Conservation (phyloP, 305 asterid genomes). For the Rubia peregrina region DNA sequence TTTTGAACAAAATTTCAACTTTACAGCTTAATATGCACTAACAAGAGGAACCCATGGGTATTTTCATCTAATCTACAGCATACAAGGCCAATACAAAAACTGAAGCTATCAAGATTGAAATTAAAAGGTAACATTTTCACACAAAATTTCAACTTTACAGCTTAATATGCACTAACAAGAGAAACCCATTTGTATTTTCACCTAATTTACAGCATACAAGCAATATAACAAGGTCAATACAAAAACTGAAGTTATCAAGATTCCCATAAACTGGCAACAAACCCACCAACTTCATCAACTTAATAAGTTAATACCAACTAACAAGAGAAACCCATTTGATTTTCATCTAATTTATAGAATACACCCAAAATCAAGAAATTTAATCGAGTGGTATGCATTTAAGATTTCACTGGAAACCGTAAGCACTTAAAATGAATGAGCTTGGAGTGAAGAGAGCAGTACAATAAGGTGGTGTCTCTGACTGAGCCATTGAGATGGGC, state of each 20-base stretch:
- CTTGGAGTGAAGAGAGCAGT: constrained; percentile 15
- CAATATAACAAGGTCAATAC: background rate
- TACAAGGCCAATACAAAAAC: background rate
- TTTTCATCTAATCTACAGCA: no score
- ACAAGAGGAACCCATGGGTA: background rate
- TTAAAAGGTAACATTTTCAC: background rate
- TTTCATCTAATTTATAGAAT: no score
- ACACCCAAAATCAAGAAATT: background rate
- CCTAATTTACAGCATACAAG: background rate
- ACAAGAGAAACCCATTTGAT: background rate
- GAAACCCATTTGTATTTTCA: background rate
- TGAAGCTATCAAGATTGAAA: background rate
- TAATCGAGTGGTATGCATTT: background rate
- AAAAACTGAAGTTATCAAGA: background rate
- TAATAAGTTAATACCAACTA: background rate
- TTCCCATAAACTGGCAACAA: background rate
- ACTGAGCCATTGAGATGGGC: constrained; percentile 97
- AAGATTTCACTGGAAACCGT: background rate
- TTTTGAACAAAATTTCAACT: background rate
- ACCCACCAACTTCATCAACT: background rate
- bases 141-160: background rate
- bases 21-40: background rate
- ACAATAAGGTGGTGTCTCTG: constrained; percentile 78
- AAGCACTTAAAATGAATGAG: background rate
- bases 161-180: background rate